Evolutionary conservation across 1,284 basidiomycete species (phyloP).

Genomic region (Malassezia vespertilionis): DNA sequence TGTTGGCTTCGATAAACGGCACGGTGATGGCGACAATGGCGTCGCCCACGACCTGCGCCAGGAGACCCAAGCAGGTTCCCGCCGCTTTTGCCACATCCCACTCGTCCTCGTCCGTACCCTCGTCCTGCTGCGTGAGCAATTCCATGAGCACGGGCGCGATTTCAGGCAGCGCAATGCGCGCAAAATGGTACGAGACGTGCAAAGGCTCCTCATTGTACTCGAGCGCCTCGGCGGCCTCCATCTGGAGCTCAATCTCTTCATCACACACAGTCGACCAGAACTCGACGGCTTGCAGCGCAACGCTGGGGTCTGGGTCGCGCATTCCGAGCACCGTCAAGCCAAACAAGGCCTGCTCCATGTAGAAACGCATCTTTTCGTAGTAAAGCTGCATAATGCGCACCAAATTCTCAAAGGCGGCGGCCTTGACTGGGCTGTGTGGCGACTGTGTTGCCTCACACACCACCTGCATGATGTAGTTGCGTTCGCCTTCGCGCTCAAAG

Average conservation of each 20-base stretch:
- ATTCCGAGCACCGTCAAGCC: conserved; percentile 97
- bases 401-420: conserved; percentile 67
- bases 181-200: conserved; percentile 77
- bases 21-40: conserved; percentile 82
- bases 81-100: conserved; percentile 98
- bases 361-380: conserved; percentile 98
- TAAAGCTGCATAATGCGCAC: conserved; percentile 95
- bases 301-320: conserved; percentile 80
- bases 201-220: conserved; percentile 85
- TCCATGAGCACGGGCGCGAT: conserved; percentile 83
- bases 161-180: conserved; percentile 84
- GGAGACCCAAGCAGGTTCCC: conserved; percentile 77
- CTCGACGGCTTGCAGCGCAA: conserved; percentile 91
- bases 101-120: conserved; percentile 95
- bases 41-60: conserved; percentile 83
- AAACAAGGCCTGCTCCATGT: conserved; percentile 98
- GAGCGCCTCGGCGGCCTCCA: conserved; percentile 83
- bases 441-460: conserved; percentile 96
- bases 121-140: conserved; percentile 82
- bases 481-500: conserved; percentile 75
- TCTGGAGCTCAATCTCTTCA: conserved; percentile 84
- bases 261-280: conserved; percentile 99
- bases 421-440: conserved; percentile 58
- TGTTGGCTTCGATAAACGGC: conserved; percentile 93
- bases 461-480: conserved; percentile 99